Percentiles rank a stretch among this genome's conserved stretches.
These are phyloP conservation scores for Aspergillus nomiae DNA, from an alignment of 2,329 filamentous ascomycete species.

Conservation along the genomic window DNA sequence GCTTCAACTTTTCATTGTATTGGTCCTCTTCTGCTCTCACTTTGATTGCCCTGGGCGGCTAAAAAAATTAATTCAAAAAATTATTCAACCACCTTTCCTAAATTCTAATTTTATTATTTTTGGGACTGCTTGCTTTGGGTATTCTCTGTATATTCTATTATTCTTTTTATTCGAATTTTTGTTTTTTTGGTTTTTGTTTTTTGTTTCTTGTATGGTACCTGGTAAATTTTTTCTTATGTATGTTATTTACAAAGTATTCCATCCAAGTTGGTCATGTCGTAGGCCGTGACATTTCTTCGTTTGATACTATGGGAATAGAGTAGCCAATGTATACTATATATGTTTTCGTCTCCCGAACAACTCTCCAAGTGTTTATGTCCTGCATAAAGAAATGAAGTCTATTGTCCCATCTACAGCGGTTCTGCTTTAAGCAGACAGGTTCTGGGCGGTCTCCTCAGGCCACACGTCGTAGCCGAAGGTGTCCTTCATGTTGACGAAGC, in stretches of 20 bases:
- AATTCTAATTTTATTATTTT: neutral
- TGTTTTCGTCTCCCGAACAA: neutral
- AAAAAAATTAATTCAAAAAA: neutral
- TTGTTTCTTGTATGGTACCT: neutral
- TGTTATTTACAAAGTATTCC: neutral
- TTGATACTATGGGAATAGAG: neutral
- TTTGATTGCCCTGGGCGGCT: neutral
- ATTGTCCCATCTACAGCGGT: neutral
- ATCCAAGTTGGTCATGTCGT: neutral
- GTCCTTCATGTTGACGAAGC: constrained; percentile 82
- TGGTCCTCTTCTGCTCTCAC: neutral
- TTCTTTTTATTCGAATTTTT: neutral
- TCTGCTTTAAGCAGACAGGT: constrained; percentile 31
- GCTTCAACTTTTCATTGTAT: neutral
- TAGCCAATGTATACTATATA: constrained; percentile 7
- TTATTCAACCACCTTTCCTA: neutral
- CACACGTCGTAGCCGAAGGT: constrained; percentile 74
- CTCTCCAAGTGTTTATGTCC: constrained; percentile 19
- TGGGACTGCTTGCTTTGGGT: neutral
- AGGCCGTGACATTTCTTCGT: neutral
- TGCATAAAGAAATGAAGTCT: constrained; percentile 17
- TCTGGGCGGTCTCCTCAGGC: constrained; percentile 56
- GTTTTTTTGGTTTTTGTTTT: neutral
- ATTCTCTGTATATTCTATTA: no score
- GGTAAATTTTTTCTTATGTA: neutral